Base-by-base conservation (phyloP, 1,284 basidiomycete species). In the Sporisorium sorghi region DNA sequence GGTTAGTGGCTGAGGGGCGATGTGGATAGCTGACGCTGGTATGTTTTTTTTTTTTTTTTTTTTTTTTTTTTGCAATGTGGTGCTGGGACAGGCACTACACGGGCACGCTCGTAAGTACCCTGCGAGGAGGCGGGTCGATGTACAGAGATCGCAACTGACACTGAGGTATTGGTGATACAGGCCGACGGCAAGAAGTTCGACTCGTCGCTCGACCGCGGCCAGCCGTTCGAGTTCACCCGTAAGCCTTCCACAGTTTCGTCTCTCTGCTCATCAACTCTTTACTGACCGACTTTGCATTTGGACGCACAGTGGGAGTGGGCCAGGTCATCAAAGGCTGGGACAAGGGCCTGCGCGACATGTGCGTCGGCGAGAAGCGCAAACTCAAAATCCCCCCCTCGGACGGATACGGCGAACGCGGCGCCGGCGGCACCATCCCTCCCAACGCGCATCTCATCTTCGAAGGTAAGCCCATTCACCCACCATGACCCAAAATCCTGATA, bases 391-490 rank as follows among this genome's bases (percentile, higher is more conserved):
- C 79, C 0, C 73, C 79, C 5, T 14, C 55, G 69, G 64, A 73
- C 32, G 78, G 74, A 10, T 53, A 81, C 92, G 94, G 94, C 48
- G 85, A 88, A 2, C 88, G 91, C 40, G 93, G 92, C 5, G 90
- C 90, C 65, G 92, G 92, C 21, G 86, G 85, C 12, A 86, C 91
- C 56, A 98, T 98, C 68, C 95, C 95, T 21, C 87, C 91, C 26
- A 88, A 91, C 79, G 90, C 94, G 4, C 90, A 91, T 7, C 88
- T 98, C 35, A 90, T 94, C 33, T 98, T 98, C 85, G 92, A 94
- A 19, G 92, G 83, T 75, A 76, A 58, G 80, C 55, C n/a, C 15
- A 42, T 8, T 23, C 8, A 14, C 11, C n/a, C 11, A 6, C 15
- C 49, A 10, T 15, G 3, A 32, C 39, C 19, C 8, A 12, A 5